Base-by-base conservation (phyloP, 1,284 basidiomycete species). In the Thelephora terrestris region DNA sequence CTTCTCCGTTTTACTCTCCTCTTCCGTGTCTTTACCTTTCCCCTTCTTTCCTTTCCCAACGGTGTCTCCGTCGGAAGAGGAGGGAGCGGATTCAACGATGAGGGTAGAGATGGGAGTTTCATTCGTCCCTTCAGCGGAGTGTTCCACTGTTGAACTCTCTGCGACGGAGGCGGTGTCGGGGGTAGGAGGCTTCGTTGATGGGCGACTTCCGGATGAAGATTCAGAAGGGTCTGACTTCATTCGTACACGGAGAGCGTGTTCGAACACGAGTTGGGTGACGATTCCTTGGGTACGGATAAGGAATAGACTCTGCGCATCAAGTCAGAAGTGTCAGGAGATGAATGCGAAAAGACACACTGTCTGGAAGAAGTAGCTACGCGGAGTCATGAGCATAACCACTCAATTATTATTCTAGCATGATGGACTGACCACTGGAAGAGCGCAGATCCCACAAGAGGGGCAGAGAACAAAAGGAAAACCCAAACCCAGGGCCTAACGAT, bases 401-500 rank as follows among this genome's bases (percentile, higher is more conserved):
- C 39, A 23, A 20, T 20, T 6, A 3, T 40, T 12, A 42, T 5
- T 18, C 29, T 32, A 32, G 12, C 7, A 23, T 21, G 18, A 6
- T 27, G 76, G 36, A 75, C 69, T 50, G 75, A 79, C 67, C 71
- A 73, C 50, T 81, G 68, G 42, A 67, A 61, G 9, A 58, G 58
- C 9, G 70, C 45, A 4, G 67, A 66, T 16, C 64, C 64, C 42
- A 71, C 27, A 10, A 75, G 57, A 2, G 81, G 81, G 7, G 78
- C 82, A 2, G 79, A 17, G 60, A 84, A 79, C 7, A 87, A 68
- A 58, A 73, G 67, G 2, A 65, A 42, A 34, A 86, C 73, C 84
- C 85, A 88, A 18, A 85, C 72, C 74, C 67, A 73, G 0, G 76
- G 75, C 12, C 66, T 60, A 37, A 76, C 60, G 4, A 56, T 53